These are phyloP conservation scores for Phytopythium mirpurense DNA, from an alignment of 352 stramenopile genomes.

Conservation along the genomic window DNA sequence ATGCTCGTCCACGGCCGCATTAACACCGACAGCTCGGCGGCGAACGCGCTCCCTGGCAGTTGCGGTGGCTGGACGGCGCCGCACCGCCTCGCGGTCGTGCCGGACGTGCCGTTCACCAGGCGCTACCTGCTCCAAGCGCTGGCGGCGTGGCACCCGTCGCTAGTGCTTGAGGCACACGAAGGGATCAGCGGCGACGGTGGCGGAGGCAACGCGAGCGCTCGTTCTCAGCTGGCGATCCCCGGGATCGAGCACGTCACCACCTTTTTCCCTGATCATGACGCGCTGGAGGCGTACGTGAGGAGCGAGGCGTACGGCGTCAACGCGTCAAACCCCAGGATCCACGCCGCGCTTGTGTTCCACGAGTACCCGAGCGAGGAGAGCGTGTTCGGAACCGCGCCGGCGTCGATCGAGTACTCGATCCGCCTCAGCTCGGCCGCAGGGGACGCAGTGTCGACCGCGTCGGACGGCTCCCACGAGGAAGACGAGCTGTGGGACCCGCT, in stretches of 20 bases:
- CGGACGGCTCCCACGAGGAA: slow-evolving; percentile 4
- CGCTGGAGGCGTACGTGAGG: slow-evolving; percentile 30
- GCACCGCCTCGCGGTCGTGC: slow-evolving; percentile 21
- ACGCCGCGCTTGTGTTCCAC: slow-evolving; percentile 40
- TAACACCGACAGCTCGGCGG: background rate
- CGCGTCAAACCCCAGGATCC: slow-evolving; percentile 25
- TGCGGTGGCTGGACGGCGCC: slow-evolving; percentile 13
- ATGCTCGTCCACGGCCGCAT: slow-evolving; percentile 9
- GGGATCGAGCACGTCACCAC: slow-evolving; percentile 29
- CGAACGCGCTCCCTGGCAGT: slow-evolving; percentile 6
- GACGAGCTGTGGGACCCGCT: slow-evolving; percentile 13
- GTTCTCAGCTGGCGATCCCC: slow-evolving; percentile 18
- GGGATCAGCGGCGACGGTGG: background rate
- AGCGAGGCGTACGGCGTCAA: slow-evolving; percentile 25
- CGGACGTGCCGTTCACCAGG: slow-evolving; percentile 30
- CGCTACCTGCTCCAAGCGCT: slow-evolving; percentile 37
- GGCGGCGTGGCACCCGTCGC: slow-evolving; percentile 33
- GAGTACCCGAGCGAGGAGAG: slow-evolving; percentile 12
- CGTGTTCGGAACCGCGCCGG: slow-evolving; percentile 15
- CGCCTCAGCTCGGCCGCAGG: slow-evolving; percentile 21
- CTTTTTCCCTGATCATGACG: slow-evolving; percentile 30
- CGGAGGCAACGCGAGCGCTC: background rate
- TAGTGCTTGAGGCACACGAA: slow-evolving; percentile 14
- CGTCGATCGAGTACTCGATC: slow-evolving; percentile 30
- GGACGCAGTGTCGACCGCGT: slow-evolving; percentile 11